These are phyloP conservation scores for Salvia miltiorrhiza DNA, from an alignment of 257 asterid species.

Conservation along the genomic window DNA sequence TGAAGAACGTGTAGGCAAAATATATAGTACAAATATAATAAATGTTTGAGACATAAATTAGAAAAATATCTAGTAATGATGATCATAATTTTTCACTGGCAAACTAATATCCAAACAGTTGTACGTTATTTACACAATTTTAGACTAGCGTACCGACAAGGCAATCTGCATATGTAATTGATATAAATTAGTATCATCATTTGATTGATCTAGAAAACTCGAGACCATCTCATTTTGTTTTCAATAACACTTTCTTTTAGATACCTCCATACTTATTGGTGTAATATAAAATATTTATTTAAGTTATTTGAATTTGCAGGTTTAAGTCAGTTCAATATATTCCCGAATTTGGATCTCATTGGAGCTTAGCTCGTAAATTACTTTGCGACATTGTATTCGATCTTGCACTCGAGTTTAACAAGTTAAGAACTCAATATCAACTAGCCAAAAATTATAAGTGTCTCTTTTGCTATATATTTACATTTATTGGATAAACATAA, in stretches of 20 bases:
- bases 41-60: not conserved
- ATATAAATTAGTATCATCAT: not conserved
- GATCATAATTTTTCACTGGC: not conserved
- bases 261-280: not conserved
- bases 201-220: not conserved
- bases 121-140: not conserved
- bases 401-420: too few species aligned
- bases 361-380: too few species aligned
- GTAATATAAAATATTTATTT: too few species aligned
- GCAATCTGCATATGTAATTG: not conserved
- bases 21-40: not conserved
- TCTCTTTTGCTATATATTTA: too few species aligned
- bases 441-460: too few species aligned
- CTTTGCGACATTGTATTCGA: too few species aligned
- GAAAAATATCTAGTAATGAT: not conserved
- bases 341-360: too few species aligned
- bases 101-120: not conserved
- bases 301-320: too few species aligned
- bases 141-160: constrained; percentile 8
- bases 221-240: not conserved
- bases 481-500: too few species aligned
- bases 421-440: too few species aligned
- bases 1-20: too few species aligned
- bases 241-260: not conserved
- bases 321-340: too few species aligned